Conservation (phyloP, 495 filamentous ascomycete genomes). For the Physcia stellaris region DNA sequence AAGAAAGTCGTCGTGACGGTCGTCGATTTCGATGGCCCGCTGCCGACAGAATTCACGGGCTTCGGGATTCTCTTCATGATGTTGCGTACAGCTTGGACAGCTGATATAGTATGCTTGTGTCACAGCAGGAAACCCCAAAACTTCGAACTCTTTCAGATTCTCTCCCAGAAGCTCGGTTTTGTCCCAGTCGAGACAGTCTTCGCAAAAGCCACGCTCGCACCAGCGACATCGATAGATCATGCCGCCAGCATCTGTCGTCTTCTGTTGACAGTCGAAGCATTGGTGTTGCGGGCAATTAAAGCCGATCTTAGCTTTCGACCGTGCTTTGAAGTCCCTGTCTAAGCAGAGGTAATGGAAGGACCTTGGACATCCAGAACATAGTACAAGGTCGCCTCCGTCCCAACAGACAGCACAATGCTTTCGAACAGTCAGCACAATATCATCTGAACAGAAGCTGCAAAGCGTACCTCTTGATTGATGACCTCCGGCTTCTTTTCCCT, state of each 20-base stretch:
- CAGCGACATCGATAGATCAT: constrained; percentile 45
- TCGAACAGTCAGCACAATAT: no score
- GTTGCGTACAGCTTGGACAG: constrained; percentile 28
- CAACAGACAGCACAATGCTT: constrained; percentile 46
- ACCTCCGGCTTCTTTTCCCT: constrained; percentile 29
- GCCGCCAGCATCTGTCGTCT: constrained; percentile 42
- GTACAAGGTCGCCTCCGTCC: constrained; percentile 29
- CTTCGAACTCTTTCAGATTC: constrained; percentile 34
- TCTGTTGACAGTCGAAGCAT: constrained; percentile 39
- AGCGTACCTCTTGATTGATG: constrained; percentile 32
- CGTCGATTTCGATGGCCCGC: constrained; percentile 13
- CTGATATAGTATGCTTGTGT: constrained; percentile 37
- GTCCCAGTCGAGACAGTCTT: constrained; percentile 47
- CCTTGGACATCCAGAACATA: constrained; percentile 42
- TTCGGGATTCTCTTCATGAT: constrained; percentile 20
- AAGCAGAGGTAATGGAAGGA: constrained; percentile 43
- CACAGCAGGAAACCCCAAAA: constrained; percentile 28
- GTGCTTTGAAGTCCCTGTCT: constrained; percentile 22
- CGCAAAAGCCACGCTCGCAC: constrained; percentile 45
- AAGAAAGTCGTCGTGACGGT: constrained; percentile 13
- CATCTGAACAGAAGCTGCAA: background rate
- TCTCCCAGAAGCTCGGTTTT: constrained; percentile 37
- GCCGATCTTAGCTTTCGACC: constrained; percentile 21
- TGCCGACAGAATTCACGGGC: constrained; percentile 19
- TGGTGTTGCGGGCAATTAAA: constrained; percentile 47